A percentile compares a stretch with the other conserved stretches of the same genome.
These are phyloP conservation scores for Colletotrichum theobromicola DNA, from an alignment of 2,329 filamentous ascomycete species.

Conservation along the genomic window DNA sequence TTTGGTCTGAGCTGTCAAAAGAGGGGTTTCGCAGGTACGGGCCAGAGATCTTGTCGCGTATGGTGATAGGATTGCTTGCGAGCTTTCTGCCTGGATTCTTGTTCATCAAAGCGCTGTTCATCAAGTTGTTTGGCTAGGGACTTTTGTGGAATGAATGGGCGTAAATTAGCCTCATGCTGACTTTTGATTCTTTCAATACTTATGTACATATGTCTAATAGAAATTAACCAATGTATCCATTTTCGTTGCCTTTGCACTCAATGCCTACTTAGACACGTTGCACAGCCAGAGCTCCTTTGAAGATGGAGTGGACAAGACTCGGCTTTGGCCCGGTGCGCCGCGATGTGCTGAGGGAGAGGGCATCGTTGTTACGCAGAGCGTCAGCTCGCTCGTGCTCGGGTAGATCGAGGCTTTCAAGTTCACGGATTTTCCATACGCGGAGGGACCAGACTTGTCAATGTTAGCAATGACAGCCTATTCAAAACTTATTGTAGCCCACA, in stretches of 20 bases:
- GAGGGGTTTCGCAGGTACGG: not conserved
- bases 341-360: not conserved
- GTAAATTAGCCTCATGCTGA: not conserved
- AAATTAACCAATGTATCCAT: not conserved
- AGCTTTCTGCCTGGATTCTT: conserved; percentile 7
- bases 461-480: not conserved
- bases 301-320: not conserved
- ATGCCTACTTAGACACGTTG: not conserved
- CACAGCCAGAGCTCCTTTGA: not conserved
- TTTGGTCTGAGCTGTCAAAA: not conserved
- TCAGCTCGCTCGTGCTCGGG: not conserved
- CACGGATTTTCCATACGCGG: conserved; percentile 20
- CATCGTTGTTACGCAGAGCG: not conserved
- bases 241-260: not conserved
- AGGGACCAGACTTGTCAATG: conserved; percentile 14
- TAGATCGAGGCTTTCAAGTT: conserved; percentile 10
- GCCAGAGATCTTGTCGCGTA: not conserved
- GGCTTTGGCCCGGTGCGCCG: not conserved
- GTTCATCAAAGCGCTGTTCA: not conserved
- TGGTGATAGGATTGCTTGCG: not conserved
- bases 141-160: not conserved
- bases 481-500: accelerated
- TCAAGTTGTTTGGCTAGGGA: not conserved
- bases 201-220: not conserved
- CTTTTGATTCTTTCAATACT: not conserved